These are phyloP conservation scores for Simmondsia chinensis DNA, from an alignment of 148 eudicot genomes.

Conservation along the genomic window DNA sequence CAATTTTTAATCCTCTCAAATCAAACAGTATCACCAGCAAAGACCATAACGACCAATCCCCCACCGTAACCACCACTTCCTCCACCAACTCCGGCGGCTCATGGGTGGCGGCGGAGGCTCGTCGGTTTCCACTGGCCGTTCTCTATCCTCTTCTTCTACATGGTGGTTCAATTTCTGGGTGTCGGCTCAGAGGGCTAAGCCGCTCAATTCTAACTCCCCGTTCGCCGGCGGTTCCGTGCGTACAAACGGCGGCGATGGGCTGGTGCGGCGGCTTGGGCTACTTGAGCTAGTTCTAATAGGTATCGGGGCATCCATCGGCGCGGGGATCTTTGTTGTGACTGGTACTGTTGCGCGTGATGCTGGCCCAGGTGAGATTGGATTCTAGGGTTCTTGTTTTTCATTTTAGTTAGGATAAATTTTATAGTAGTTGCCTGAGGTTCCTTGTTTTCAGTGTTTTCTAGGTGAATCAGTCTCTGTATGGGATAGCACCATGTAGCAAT, in stretches of 20 bases:
- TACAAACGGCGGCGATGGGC: slow-evolving; percentile 38
- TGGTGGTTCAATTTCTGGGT: slow-evolving; percentile 46
- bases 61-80: too few relatives aligned
- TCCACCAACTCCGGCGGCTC: too few relatives aligned
- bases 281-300: slow-evolving; percentile 74
- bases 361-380: slow-evolving; percentile 61
- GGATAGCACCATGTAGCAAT: too few relatives aligned
- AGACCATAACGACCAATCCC: too few relatives aligned
- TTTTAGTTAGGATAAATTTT: not conserved
- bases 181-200: slow-evolving; percentile 45
- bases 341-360: slow-evolving; percentile 94
- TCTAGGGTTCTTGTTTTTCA: not conserved
- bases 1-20: too few relatives aligned
- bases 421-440: slow-evolving; percentile 1
- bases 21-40: too few relatives aligned
- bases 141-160: slow-evolving; percentile 5
- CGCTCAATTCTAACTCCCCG: slow-evolving; percentile 12
- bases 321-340: slow-evolving; percentile 92
- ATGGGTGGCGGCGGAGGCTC: too few relatives aligned
- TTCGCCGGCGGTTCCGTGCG: slow-evolving; percentile 18
- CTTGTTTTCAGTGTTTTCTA: not conserved
- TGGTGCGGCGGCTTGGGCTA: slow-evolving; percentile 67
- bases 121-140: too few relatives aligned
- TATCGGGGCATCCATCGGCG: slow-evolving; percentile 92
- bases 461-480: too few relatives aligned